Percentiles rank a stretch among this genome's conserved stretches.
These are phyloP conservation scores for Simplicillium sp. DNA, from an alignment of 2,329 filamentous ascomycete species.

Conservation along the genomic window DNA sequence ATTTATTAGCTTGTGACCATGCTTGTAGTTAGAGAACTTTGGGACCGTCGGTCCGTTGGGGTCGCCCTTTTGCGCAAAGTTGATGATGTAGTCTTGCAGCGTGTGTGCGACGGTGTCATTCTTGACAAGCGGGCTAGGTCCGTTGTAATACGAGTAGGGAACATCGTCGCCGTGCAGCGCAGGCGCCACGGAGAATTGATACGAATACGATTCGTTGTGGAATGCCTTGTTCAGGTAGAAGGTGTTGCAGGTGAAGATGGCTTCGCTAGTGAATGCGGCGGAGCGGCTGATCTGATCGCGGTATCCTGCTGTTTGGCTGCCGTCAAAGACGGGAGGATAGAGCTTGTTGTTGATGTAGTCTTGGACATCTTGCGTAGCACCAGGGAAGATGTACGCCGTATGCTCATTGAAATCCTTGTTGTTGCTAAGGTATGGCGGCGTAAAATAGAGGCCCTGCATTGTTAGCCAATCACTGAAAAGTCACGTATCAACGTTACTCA, in stretches of 20 bases:
- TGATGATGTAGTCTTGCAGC: not conserved
- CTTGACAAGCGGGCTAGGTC: not conserved
- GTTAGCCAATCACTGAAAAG: no score
- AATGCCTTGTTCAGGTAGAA: not conserved
- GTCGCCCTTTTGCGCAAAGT: not conserved
- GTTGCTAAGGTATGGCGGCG: not conserved
- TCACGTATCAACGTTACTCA: not conserved
- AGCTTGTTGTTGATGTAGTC: no score
- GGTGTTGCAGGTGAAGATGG: not conserved
- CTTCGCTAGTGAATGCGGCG: not conserved
- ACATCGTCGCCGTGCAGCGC: not conserved
- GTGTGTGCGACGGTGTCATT: not conserved
- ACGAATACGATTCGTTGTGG: not conserved
- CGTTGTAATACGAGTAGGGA: not conserved
- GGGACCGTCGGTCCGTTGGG: not conserved
- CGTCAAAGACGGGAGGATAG: no score
- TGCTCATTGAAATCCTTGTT: not conserved
- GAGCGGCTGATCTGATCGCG: not conserved
- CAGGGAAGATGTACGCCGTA: not conserved
- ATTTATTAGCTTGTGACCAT: not conserved
- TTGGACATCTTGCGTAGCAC: no score
- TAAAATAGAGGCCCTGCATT: not conserved
- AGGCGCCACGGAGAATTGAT: not conserved
- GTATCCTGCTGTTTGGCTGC: no score
- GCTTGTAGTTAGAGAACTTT: not conserved